These are phyloP conservation scores for Leccinum boreale DNA, from an alignment of 768 basidiomycete species.

Conservation along the genomic window DNA sequence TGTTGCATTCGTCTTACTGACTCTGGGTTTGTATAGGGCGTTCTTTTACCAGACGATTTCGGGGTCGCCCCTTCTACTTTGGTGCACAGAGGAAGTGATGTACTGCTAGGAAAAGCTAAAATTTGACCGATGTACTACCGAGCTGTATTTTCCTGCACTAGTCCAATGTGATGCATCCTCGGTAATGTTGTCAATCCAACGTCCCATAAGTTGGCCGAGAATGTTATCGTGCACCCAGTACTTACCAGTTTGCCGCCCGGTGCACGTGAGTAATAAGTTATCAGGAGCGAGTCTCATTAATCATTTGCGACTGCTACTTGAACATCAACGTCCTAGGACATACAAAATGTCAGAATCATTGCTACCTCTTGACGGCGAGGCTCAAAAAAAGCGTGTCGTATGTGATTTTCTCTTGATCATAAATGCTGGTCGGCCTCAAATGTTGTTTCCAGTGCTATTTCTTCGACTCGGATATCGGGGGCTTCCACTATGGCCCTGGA, in stretches of 20 bases:
- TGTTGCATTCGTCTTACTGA: conserved; percentile 10
- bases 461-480: conserved; percentile 98
- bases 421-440: conserved; percentile 2
- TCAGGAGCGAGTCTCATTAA: too few species aligned
- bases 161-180: background rate
- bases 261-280: conserved; percentile 20
- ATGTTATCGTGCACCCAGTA: background rate
- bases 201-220: background rate
- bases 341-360: conserved; percentile 39
- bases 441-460: conserved; percentile 79
- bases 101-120: conserved; percentile 62
- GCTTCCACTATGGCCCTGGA: conserved; percentile 98
- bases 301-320: background rate
- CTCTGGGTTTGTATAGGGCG: conserved; percentile 42
- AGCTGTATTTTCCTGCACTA: conserved; percentile 6
- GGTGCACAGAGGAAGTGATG: conserved; percentile 67
- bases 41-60: conserved; percentile 70
- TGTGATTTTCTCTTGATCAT: conserved; percentile 30
- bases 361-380: conserved; percentile 68
- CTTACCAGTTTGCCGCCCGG: background rate
- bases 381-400: conserved; percentile 84
- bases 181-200: background rate
- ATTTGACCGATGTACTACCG: conserved; percentile 36
- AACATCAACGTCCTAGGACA: background rate
- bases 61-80: conserved; percentile 86